Base-by-base conservation (phyloP, 108 stramenopile species). In the Thalassiosira profunda region DNA sequence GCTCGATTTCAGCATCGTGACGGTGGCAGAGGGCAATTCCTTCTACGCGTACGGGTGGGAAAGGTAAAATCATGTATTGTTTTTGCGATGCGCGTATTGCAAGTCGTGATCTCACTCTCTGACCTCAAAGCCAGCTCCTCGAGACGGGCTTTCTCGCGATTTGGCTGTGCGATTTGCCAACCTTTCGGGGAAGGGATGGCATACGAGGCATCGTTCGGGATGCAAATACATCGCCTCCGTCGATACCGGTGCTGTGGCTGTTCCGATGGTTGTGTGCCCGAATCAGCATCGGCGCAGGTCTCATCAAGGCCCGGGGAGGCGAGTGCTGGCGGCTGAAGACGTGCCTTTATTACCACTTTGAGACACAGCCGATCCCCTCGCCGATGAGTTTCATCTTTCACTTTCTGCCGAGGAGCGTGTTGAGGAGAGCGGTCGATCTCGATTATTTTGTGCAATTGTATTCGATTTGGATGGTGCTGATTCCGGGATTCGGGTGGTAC, bases 21-120 rank as follows among this genome's bases (percentile, higher is more conserved):
- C 88, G 8, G 66, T 84, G 20, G 90, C 87, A 4, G 83, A 73
- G 34, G 81, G 72, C 1, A 83, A 54, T 12, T 59, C 75, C 33
- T 93, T 85, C 57, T 94, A 94, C 52, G 48, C 69, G 37, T 94
- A 89, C 58, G 93, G 93, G 12, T 95, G 91, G 93, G 93, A n/a
- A n/a, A n/a, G n/a, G n/a, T n/a, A n/a, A n/a, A n/a, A n/a, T n/a
- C n/a, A n/a, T n/a, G n/a, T n/a, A n/a, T n/a, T n/a, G n/a, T n/a
- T n/a, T n/a, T n/a, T n/a, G n/a, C n/a, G n/a, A n/a, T n/a, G n/a
- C n/a, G n/a, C n/a, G n/a, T n/a, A n/a, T n/a, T n/a, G n/a, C n/a
- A n/a, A n/a, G n/a, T n/a, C n/a, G n/a, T n/a, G n/a, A n/a, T n/a
- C n/a, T n/a, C n/a, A n/a, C n/a, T n/a, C n/a, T n/a, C n/a, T n/a